Conservation (phyloP, 2,329 filamentous ascomycete species). For the Cladophialophora exuberans region DNA sequence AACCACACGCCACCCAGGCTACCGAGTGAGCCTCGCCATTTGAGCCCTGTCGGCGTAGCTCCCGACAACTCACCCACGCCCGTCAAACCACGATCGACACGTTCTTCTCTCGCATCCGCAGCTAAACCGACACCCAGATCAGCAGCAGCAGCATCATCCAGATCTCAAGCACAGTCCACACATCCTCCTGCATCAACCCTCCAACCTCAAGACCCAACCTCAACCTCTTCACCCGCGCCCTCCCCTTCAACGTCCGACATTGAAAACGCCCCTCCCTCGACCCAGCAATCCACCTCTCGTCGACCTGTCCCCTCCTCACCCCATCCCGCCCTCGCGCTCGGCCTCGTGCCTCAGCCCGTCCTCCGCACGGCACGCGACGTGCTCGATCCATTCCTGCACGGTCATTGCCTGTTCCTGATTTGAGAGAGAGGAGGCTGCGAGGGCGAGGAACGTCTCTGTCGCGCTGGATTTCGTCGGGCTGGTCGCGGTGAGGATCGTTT, state of each 20-base stretch:
- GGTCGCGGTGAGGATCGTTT: no score
- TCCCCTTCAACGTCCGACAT: constrained; percentile 59
- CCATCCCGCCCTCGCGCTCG: no score
- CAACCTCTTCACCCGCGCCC: constrained; percentile 10
- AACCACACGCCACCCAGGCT: constrained; percentile 16
- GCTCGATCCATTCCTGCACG: no score
- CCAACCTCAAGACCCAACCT: neutral
- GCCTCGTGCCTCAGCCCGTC: constrained; percentile 55
- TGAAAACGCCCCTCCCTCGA: constrained; percentile 76
- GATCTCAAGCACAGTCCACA: neutral
- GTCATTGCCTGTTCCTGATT: no score
- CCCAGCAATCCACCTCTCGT: constrained; percentile 41
- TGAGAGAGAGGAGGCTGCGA: no score
- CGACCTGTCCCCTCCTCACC: constrained; percentile 3
- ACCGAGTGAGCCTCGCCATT: constrained; percentile 7
- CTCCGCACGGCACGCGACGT: no score
- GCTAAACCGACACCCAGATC: constrained; percentile 7
- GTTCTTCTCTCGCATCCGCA: constrained; percentile 1
- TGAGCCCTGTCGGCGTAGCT: constrained; percentile 20
- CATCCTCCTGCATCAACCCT: neutral
- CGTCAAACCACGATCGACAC: constrained; percentile 9
- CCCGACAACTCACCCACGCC: constrained; percentile 25
- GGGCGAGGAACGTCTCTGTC: no score
- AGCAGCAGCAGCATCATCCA: neutral
- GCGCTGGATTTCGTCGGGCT: no score